A percentile compares a stretch with the other conserved stretches of the same genome.
Conservation (phyloP, 768 basidiomycete genomes). For the Mrakia gelida region DNA sequence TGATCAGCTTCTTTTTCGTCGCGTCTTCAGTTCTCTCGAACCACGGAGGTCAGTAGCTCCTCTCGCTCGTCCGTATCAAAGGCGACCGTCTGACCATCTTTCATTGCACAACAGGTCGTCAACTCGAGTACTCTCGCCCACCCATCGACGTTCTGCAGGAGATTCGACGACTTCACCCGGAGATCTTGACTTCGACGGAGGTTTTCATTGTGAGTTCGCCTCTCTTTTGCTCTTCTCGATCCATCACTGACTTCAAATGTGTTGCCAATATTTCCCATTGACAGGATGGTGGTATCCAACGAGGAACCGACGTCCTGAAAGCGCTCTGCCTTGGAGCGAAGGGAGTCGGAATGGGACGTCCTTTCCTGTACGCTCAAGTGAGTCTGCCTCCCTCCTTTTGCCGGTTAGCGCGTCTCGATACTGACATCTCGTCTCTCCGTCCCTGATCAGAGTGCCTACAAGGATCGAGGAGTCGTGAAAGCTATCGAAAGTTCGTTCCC, state of each 20-base stretch:
- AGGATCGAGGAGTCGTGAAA: conserved; percentile 26
- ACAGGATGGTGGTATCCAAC: conserved; percentile 50
- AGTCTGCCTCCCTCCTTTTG: neutral
- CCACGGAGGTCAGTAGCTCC: conserved; percentile 40
- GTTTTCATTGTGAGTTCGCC: conserved; percentile 11
- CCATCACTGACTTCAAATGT: neutral
- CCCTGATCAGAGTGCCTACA: conserved; percentile 38
- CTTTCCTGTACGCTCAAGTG: conserved; percentile 66
- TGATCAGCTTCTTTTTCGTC: neutral
- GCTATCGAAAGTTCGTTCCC: conserved; percentile 20
- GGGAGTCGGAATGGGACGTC: conserved; percentile 44
- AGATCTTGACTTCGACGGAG: conserved; percentile 15
- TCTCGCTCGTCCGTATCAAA: too few species aligned
- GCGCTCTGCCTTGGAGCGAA: conserved; percentile 43
- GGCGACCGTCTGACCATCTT: too few species aligned
- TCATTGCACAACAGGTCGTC: neutral
- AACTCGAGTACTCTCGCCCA: conserved; percentile 11
- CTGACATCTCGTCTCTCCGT: neutral
- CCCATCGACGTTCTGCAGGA: conserved; percentile 14
- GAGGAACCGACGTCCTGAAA: conserved; percentile 51
- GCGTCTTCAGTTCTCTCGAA: conserved; percentile 44
- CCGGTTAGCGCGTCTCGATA: too few species aligned
- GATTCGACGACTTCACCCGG: conserved; percentile 7
- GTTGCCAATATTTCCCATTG: neutral
- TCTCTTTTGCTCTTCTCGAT: neutral